Evolutionary conservation across 2,329 filamentous ascomycete species (phyloP).

Genomic region (Fusarium chlamydosporum): DNA sequence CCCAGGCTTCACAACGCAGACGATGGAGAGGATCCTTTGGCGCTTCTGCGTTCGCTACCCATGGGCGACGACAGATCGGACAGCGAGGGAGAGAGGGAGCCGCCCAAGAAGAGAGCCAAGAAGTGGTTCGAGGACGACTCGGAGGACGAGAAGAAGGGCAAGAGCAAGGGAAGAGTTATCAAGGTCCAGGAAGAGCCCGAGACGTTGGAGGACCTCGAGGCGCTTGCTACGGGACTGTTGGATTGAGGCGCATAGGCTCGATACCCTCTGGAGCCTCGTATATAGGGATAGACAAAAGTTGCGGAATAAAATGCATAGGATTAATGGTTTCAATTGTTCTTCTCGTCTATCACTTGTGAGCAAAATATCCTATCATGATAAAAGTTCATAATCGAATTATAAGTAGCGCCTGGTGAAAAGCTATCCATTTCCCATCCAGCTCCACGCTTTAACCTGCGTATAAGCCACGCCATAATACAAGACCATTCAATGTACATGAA

Average conservation of each 20-base stretch:
- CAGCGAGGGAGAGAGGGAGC: constrained; percentile 58
- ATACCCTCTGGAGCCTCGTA: constrained; percentile 50
- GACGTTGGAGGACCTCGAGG: constrained; percentile 83
- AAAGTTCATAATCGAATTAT: constrained; percentile 24
- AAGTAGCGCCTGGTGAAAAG: constrained; percentile 24
- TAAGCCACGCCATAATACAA: constrained; percentile 28
- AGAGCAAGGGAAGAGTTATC: constrained; percentile 67
- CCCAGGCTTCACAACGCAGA: constrained; percentile 55
- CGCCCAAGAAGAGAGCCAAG: constrained; percentile 72
- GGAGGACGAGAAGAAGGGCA: constrained; percentile 65
- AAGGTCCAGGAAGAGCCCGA: constrained; percentile 78
- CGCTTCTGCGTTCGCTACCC: constrained; percentile 70
- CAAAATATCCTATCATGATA: constrained; percentile 9
- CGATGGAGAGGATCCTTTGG: constrained; percentile 59
- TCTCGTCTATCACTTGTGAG: background rate
- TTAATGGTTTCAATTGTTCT: constrained; percentile 17
- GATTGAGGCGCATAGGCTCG: constrained; percentile 55
- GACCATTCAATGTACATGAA: constrained; percentile 16
- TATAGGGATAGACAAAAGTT: constrained; percentile 45
- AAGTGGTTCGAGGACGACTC: constrained; percentile 84
- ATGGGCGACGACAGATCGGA: constrained; percentile 57
- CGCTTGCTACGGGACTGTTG: constrained; percentile 80
- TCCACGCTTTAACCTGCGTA: constrained; percentile 41
- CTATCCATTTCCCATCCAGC: constrained; percentile 36
- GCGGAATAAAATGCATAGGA: constrained; percentile 17